Evolutionary conservation across 768 basidiomycete genomes (phyloP), one percentile per base, ranked within the genome.

Genomic region (Phlebiopsis gigantea): DNA sequence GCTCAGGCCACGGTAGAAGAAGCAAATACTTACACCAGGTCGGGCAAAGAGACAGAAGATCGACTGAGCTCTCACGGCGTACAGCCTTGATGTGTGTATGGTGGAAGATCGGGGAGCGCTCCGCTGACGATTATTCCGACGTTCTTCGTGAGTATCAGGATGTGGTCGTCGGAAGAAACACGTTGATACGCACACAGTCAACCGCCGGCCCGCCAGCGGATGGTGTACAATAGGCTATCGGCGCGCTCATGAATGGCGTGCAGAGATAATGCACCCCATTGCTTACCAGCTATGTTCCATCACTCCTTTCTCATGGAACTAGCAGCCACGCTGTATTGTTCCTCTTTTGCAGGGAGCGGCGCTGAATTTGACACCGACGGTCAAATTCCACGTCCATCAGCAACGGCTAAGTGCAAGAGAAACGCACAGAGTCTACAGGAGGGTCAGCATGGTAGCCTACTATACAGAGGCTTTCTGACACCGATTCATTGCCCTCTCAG

Each of bases 21-120:
- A 39, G 34, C 34, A 39, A 17, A 14, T 4, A 48, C 22, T 25
- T n/a, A 26, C 50, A 41, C 30, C 5, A 19, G 19, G 30, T 15
- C 34, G 50, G 34, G 29, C 29, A 30, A 21, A 8, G 50, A 41
- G 17, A 21, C 12, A 21, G 21, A 30, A n/a, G 31, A 25, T 50
- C 21, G 26, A 31, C 39, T 21, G 30, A 39, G 30, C 2, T 51
- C 50, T 12, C 50, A 51, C 50, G 50, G 9, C 31, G 50, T 31
- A 51, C 50, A 51, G 50, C 50, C 50, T 22, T 41, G 50, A 21
- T n/a, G 34, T 41, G 19, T 10, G 39, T 51, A 51, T 12, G 31
- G 50, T 51, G 50, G 50, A 51, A 51, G 8, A 15, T 22, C n/a
- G 15, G 15, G 50, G 39, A 51, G 50, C 21, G 5, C 47, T 19